Evolutionary conservation across 1,284 basidiomycete species (phyloP).

Genomic region (Cryptococcus amylolentus): DNA sequence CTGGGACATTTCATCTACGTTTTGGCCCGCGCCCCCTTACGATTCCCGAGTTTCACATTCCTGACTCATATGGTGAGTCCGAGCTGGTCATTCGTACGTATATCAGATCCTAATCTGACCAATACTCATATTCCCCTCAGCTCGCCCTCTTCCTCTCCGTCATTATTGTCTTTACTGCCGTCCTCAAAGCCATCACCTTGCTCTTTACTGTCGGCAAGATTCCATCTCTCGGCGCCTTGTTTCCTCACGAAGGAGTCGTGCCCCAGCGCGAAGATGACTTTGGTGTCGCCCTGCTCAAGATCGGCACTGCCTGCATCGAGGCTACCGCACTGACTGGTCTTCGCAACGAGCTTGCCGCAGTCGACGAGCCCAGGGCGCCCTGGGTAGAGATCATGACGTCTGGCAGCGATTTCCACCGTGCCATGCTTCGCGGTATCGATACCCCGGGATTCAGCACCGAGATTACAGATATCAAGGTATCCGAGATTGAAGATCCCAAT

Average conservation of each 20-base stretch:
- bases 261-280: slow-evolving; percentile 44
- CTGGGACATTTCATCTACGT: slow-evolving; percentile 43
- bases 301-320: slow-evolving; percentile 47
- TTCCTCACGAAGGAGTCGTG: slow-evolving; percentile 42
- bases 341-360: slow-evolving; percentile 39
- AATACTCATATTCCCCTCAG: slow-evolving; percentile 11
- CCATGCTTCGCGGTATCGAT: slow-evolving; percentile 16
- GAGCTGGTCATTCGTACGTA: background rate
- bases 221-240: slow-evolving; percentile 36
- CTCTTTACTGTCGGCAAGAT: slow-evolving; percentile 48
- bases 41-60: slow-evolving; percentile 48
- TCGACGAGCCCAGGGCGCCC: slow-evolving; percentile 30
- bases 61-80: slow-evolving; percentile 41
- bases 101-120: background rate
- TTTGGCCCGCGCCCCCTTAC: slow-evolving; percentile 32
- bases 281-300: slow-evolving; percentile 43
- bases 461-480: slow-evolving; percentile 41
- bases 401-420: slow-evolving; percentile 11
- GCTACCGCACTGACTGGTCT: slow-evolving; percentile 43
- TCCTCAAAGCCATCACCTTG: slow-evolving; percentile 40
- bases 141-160: slow-evolving; percentile 40
- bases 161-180: slow-evolving; percentile 41
- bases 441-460: slow-evolving; percentile 31
- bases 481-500: slow-evolving; percentile 23
- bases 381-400: slow-evolving; percentile 32